Evolutionary conservation across 2,329 filamentous ascomycete species (phyloP).

Genomic region (Phoma sp.): DNA sequence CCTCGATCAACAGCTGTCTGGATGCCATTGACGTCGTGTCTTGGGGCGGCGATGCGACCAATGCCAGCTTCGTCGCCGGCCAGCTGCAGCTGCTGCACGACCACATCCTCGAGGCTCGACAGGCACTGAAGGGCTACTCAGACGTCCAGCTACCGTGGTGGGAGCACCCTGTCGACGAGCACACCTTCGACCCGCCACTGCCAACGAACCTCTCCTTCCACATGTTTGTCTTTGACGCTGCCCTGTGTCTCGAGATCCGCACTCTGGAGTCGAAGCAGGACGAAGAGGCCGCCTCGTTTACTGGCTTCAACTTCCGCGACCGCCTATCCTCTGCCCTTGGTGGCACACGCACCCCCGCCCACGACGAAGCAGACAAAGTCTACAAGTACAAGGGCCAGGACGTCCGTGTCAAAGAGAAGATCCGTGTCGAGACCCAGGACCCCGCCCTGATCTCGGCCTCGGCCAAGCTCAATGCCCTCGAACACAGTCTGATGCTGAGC

Average conservation of each 20-base stretch:
- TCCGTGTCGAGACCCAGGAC: slow-evolving; percentile 86
- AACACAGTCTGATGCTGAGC: slow-evolving; percentile 72
- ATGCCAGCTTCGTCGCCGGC: slow-evolving; percentile 63
- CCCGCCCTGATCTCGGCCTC: slow-evolving; percentile 82
- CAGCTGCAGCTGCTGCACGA: slow-evolving; percentile 65
- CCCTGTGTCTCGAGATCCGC: slow-evolving; percentile 69
- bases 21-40: slow-evolving; percentile 81
- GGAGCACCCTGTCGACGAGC: slow-evolving; percentile 61
- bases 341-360: slow-evolving; percentile 47
- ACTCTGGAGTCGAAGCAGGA: slow-evolving; percentile 62
- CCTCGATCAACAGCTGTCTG: slow-evolving; percentile 81
- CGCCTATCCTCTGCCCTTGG: slow-evolving; percentile 58
- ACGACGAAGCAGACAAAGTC: slow-evolving; percentile 73
- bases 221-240: slow-evolving; percentile 60
- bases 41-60: slow-evolving; percentile 70
- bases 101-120: slow-evolving; percentile 66
- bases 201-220: slow-evolving; percentile 76
- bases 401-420: slow-evolving; percentile 87
- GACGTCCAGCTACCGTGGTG: slow-evolving; percentile 61
- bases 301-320: slow-evolving; percentile 62
- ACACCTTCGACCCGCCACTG: slow-evolving; percentile 67
- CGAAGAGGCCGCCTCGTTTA: slow-evolving; percentile 38
- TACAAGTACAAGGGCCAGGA: slow-evolving; percentile 74
- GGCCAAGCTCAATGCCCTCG: slow-evolving; percentile 80
- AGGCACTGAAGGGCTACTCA: slow-evolving; percentile 62